Evolutionary conservation across 495 filamentous ascomycete genomes (phyloP), one percentile per base, ranked within the genome.

Genomic region (Penicilliopsis zonata): DNA sequence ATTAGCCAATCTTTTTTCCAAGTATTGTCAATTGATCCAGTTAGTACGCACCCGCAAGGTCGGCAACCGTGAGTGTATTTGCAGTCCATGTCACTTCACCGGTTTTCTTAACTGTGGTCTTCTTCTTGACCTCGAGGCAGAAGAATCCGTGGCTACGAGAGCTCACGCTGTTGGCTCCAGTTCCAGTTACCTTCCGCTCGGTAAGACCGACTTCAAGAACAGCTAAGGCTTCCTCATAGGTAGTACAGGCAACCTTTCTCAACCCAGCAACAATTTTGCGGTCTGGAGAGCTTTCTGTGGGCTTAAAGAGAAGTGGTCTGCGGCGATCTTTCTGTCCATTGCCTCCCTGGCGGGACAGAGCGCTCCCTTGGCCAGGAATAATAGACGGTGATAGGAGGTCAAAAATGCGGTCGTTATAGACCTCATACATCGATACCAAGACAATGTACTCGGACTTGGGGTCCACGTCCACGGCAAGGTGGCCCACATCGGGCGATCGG

Each of bases 341-440:
- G 16, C 46, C 50, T 5, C 35, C 43, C 33, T 50, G 52, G 9
- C 63, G 59, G 18, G 59, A 61, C 47, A 61, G 47, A 5, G 49
- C 43, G 21, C 47, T 56, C 13, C 55, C 58, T 28, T 64, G 49
- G 23, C 56, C 44, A 28, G 61, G 43, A 23, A 48, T 53, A 15
- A 63, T 55, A 2, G 65, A 50, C 1, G 69, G 64, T 1, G 81
- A 78, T 1, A 98, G 59, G 2, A 98, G 75, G 47, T 98, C 90
- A 45, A 90, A 98, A 32, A 98, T 95, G 9, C 88, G 77, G 54
- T 98, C 90, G 53, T 96, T 96, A 61, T 98, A 95, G 12, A 98
- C 90, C 56, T 98, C 92, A 56, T 95, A 98, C 90, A 96, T 98
- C 12, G 84, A 93, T 1, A 96, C 67, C 5, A 98, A 51, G 36